Percentiles rank a stretch among this genome's conserved stretches.
phyloP scores from a whole-genome alignment of 2,329 filamentous ascomycete genomes.

The Beauveria australis region DNA sequence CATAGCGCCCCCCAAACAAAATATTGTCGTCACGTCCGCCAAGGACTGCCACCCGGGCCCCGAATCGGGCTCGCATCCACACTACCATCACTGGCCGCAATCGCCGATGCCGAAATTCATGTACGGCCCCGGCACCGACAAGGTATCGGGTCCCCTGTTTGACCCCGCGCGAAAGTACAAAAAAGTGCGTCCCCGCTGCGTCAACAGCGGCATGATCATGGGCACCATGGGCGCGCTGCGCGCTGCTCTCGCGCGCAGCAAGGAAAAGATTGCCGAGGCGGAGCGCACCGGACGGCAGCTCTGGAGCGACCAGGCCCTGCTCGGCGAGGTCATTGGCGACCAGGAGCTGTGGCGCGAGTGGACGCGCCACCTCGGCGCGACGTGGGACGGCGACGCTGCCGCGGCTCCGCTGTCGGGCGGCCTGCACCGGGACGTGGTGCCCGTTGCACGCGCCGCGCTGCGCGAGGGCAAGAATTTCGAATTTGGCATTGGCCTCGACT shows the following conservation, averaged over 20 bases:
- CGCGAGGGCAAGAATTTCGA: constrained; percentile 24
- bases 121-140: constrained; percentile 26
- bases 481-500: constrained; percentile 31
- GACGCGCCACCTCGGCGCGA: constrained; percentile 20
- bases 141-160: constrained; percentile 17
- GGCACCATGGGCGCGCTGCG: constrained; percentile 24
- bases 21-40: constrained; percentile 25
- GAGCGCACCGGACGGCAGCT: constrained; percentile 25
- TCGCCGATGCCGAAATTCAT: constrained; percentile 27
- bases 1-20: constrained; percentile 22
- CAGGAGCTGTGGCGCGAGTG: constrained; percentile 30
- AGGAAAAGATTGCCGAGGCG: constrained; percentile 21
- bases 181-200: constrained; percentile 25
- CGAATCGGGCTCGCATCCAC: constrained; percentile 27
- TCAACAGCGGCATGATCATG: constrained; percentile 29
- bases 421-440: constrained; percentile 16
- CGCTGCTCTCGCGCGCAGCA: constrained; percentile 18
- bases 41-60: constrained; percentile 28
- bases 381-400: constrained; percentile 24
- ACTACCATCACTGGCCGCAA: constrained; percentile 28
- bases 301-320: constrained; percentile 31
- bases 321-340: constrained; percentile 31
- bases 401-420: constrained; percentile 4
- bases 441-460: constrained; percentile 22
- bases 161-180: constrained; percentile 26